A percentile compares a stretch with the other conserved stretches of the same genome.
Evolutionary conservation across 805 yeast species (phyloP).

Genomic region (Wickerhamiella spandovensis): DNA sequence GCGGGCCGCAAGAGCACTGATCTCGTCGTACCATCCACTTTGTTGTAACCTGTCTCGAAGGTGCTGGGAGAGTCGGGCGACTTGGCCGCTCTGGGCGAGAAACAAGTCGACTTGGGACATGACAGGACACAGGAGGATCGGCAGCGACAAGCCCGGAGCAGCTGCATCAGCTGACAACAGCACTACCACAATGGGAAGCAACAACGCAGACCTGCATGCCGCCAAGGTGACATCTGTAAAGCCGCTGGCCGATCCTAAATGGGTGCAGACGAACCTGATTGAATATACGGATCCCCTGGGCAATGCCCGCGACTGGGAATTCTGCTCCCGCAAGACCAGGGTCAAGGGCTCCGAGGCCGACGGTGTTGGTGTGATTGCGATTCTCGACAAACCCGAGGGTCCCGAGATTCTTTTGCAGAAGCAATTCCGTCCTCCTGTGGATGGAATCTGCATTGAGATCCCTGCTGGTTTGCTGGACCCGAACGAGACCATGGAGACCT

Average conservation of each 20-base stretch:
- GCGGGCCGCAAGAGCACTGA: conserved; percentile 41
- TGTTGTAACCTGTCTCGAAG: conserved; percentile 54
- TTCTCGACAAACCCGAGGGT: conserved; percentile 39
- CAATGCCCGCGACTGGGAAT: conserved; percentile 68
- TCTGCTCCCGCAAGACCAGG: conserved; percentile 70
- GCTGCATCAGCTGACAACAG: neutral
- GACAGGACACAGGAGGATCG: neutral
- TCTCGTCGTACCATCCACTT: conserved; percentile 77
- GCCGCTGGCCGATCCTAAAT: conserved; percentile 38
- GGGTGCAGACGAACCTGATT: conserved; percentile 37
- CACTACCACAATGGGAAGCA: neutral
- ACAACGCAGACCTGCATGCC: conserved; percentile 11
- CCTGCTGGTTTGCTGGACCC: conserved; percentile 95
- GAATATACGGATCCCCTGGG: conserved; percentile 29
- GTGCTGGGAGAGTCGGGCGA: conserved; percentile 39
- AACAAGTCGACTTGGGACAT: conserved; percentile 10
- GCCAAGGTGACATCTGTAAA: conserved; percentile 21
- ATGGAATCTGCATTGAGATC: conserved; percentile 76
- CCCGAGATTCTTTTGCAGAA: conserved; percentile 58
- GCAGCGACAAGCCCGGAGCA: neutral
- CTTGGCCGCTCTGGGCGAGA: conserved; percentile 13
- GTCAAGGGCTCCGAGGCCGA: conserved; percentile 51
- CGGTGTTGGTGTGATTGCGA: conserved; percentile 83
- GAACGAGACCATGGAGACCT: conserved; percentile 56
- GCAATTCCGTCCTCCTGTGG: conserved; percentile 89